Percentiles rank a stretch among this genome's conserved stretches.
These are phyloP conservation scores for Actinomortierella wolfii DNA, from an alignment of 371 early-diverging fungal species.

Conservation along the genomic window DNA sequence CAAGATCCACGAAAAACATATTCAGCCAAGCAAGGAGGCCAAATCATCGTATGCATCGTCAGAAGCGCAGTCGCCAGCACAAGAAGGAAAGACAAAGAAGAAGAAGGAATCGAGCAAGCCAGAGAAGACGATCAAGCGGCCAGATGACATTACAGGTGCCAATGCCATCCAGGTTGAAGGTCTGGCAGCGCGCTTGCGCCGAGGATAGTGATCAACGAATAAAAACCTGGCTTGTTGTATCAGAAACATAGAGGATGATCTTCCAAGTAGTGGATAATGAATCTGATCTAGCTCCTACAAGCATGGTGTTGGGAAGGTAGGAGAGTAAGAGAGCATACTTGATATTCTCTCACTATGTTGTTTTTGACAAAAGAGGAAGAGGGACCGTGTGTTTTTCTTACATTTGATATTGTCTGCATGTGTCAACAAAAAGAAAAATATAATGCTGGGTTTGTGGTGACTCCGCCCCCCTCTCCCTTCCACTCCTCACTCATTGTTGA, in stretches of 20 bases:
- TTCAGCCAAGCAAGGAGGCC: conserved; percentile 44
- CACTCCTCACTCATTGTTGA: not conserved
- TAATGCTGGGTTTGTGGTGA: no score
- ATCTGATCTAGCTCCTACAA: no score
- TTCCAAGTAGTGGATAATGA: no score
- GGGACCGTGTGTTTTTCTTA: conserved; percentile 1
- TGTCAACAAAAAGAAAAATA: no score
- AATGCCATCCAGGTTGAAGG: conserved; percentile 33
- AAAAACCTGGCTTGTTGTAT: not conserved
- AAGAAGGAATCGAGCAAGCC: conserved; percentile 10
- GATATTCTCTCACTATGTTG: not conserved
- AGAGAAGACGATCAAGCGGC: conserved; percentile 34
- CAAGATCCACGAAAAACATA: conserved; percentile 45
- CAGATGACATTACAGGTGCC: conserved; percentile 32
- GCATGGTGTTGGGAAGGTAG: no score
- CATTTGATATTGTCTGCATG: no score
- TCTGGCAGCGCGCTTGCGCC: conserved; percentile 34
- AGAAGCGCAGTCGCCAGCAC: conserved; percentile 22
- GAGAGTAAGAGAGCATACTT: not conserved
- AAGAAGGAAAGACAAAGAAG: not conserved
- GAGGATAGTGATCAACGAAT: conserved; percentile 4
- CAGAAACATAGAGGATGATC: not conserved
- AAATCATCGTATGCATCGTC: conserved; percentile 42
- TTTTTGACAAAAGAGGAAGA: no score
- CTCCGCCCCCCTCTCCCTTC: not conserved